Evolutionary conservation across 192 early-diverging fungal genomes (phyloP).

Genomic region (Coemansia sp.): DNA sequence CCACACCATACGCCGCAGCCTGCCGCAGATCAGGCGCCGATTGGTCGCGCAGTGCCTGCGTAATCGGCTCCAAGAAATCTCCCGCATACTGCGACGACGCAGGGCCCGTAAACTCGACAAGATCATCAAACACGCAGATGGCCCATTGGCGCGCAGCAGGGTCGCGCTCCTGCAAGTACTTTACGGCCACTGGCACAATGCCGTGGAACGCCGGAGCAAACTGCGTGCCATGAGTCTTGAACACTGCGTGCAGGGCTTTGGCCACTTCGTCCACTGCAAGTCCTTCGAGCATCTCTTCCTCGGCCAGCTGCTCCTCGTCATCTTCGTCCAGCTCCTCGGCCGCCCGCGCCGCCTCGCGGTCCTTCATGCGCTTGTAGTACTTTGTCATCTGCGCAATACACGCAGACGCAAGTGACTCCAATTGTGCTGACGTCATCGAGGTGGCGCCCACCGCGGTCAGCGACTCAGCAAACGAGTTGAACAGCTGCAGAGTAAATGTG

Average conservation of each 20-base stretch:
- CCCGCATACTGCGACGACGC: conserved; percentile 68
- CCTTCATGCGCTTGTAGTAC: conserved; percentile 72
- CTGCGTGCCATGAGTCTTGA: conserved; percentile 68
- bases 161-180: conserved; percentile 66
- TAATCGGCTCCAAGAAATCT: conserved; percentile 38
- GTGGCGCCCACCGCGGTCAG: conserved; percentile 43
- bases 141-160: conserved; percentile 84
- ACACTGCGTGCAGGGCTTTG: conserved; percentile 74
- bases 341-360: conserved; percentile 70
- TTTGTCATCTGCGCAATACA: conserved; percentile 71
- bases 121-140: conserved; percentile 87
- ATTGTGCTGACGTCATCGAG: conserved; percentile 58
- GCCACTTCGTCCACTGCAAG: conserved; percentile 69
- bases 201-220: conserved; percentile 83
- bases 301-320: conserved; percentile 84
- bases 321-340: conserved; percentile 87
- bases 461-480: conserved; percentile 71
- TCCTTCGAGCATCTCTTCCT: conserved; percentile 74
- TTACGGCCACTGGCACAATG: conserved; percentile 69
- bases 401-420: conserved; percentile 71
- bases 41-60: conserved; percentile 38
- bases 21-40: conserved; percentile 76
- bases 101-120: conserved; percentile 87
- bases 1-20: conserved; percentile 91
- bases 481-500: conserved; percentile 74